Conservation (phyloP, 192 early-diverging fungal genomes). For the Pilobolus umbonatus region DNA sequence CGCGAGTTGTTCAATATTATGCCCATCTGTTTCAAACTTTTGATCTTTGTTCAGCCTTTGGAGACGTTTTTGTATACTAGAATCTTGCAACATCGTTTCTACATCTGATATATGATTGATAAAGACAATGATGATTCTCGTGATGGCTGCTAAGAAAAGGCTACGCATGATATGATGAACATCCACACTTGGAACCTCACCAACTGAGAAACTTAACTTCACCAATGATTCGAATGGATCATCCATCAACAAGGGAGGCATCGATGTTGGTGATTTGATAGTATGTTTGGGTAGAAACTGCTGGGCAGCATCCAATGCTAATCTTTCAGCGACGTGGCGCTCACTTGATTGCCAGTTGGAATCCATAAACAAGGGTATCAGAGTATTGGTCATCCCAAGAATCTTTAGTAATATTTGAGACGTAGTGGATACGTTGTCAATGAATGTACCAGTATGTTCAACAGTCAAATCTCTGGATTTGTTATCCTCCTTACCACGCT, state of each 20-base stretch:
- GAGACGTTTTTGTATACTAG: not conserved
- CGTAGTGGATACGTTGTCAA: constrained; percentile 63
- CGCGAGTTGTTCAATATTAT: constrained; percentile 8
- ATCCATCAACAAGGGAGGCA: constrained; percentile 60
- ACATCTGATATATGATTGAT: constrained; percentile 28
- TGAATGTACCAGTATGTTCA: constrained; percentile 41
- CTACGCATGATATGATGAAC: constrained; percentile 64
- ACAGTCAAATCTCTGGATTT: constrained; percentile 22
- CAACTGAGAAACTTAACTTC: constrained; percentile 49
- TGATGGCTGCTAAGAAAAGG: constrained; percentile 66
- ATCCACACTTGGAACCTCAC: constrained; percentile 26
- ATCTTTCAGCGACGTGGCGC: not conserved
- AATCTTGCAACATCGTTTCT: not conserved
- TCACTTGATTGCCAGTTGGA: not conserved
- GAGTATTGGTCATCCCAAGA: constrained; percentile 45
- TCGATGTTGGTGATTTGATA: not conserved
- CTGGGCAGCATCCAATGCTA: constrained; percentile 5
- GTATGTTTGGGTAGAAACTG: not conserved
- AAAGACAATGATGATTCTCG: constrained; percentile 54
- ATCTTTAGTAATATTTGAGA: constrained; percentile 66
- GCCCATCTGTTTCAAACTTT: not conserved
- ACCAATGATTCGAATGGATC: constrained; percentile 65
- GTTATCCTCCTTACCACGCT: constrained; percentile 60
- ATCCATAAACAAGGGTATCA: constrained; percentile 15
- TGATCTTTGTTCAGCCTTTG: constrained; percentile 2